A percentile compares a stretch with the other conserved stretches of the same genome.
phyloP scores from a whole-genome alignment of 75 land plant species.

The Pinus albicaulis region DNA sequence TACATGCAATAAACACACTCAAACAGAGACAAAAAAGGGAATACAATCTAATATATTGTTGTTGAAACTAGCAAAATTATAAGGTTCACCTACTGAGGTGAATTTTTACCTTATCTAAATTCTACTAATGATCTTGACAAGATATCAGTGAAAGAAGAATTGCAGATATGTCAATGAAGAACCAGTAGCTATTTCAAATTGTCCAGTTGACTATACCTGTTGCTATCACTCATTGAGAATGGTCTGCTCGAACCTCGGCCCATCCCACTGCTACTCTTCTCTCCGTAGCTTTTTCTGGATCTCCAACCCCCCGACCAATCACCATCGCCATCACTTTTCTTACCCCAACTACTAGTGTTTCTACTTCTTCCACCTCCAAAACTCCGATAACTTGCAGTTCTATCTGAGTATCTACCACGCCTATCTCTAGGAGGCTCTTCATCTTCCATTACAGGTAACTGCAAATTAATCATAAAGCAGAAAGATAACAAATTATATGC shows the following conservation, averaged over 20 bases:
- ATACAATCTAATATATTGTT: background rate
- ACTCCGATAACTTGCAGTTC: slow-evolving; percentile 16
- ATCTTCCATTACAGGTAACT: slow-evolving; percentile 72
- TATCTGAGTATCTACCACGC: slow-evolving; percentile 49
- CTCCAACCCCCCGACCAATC: slow-evolving; percentile 42
- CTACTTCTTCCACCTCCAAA: slow-evolving; percentile 22
- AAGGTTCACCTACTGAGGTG: background rate
- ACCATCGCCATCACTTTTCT: slow-evolving; percentile 17
- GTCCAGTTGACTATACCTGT: slow-evolving; percentile 5
- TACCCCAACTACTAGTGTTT: slow-evolving; percentile 27
- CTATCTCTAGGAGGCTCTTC: slow-evolving; percentile 37
- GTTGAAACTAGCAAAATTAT: background rate
- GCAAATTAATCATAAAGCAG: slow-evolving; percentile 10
- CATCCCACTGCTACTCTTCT: slow-evolving; percentile 12
- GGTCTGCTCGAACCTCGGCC: slow-evolving; percentile 6
- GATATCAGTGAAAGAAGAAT: background rate
- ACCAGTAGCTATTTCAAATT: too few relatives aligned
- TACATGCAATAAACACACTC: background rate
- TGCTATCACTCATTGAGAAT: background rate
- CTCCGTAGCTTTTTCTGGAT: slow-evolving; percentile 29
- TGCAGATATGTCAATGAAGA: background rate
- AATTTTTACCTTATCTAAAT: background rate
- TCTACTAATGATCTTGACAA: background rate
- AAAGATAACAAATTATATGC: background rate
- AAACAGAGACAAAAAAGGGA: background rate